phyloP scores from a whole-genome alignment of 1,284 basidiomycete genomes.

The Ceratobasidium sp. region DNA sequence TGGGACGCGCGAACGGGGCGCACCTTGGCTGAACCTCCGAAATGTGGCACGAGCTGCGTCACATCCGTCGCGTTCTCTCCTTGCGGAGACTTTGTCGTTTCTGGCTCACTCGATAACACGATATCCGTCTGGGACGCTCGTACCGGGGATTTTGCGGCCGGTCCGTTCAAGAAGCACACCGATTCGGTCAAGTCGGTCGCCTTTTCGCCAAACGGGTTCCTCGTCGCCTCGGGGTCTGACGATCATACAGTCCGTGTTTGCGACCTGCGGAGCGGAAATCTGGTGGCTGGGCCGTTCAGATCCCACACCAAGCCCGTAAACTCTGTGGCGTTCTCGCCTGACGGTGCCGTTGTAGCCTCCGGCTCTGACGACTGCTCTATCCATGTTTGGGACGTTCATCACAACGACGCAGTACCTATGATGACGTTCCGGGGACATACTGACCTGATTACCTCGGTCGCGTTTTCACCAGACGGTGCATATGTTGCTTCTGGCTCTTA shows the following conservation, averaged over 20 bases:
- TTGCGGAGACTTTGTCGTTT: constrained; percentile 17
- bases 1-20: constrained; percentile 20
- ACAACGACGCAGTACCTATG: not conserved
- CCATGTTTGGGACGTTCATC: constrained; percentile 22
- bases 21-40: not conserved
- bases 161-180: constrained; percentile 37
- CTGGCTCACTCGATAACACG: constrained; percentile 33
- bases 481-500: constrained; percentile 13
- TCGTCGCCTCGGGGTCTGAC: constrained; percentile 43
- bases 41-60: constrained; percentile 12
- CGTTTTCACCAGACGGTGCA: constrained; percentile 35
- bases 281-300: constrained; percentile 2
- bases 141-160: not conserved
- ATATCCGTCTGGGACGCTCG: constrained; percentile 35
- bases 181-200: constrained; percentile 37
- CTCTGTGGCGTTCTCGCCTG: constrained; percentile 35
- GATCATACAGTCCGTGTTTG: constrained; percentile 45
- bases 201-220: constrained; percentile 45
- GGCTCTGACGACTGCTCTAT: constrained; percentile 41
- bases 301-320: constrained; percentile 3
- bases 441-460: not conserved
- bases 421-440: constrained; percentile 1
- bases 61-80: constrained; percentile 37
- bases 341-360: constrained; percentile 14
- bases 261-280: not conserved